These are phyloP conservation scores for Fusarium sp. DNA, from an alignment of 2,329 filamentous ascomycete species.

Conservation along the genomic window DNA sequence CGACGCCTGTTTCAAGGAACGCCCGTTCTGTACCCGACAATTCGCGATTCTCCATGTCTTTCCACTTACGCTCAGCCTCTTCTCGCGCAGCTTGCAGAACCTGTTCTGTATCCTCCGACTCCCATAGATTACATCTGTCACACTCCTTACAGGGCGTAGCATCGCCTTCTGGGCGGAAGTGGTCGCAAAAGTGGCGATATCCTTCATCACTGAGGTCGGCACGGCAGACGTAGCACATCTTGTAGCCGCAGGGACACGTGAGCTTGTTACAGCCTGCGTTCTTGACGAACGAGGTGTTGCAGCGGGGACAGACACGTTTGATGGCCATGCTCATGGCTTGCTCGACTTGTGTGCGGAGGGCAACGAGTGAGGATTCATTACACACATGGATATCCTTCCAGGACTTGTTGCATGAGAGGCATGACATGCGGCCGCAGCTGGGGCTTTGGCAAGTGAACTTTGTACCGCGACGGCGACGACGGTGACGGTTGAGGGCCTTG, in stretches of 20 bases:
- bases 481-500: conserved; percentile 72
- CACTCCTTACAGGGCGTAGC: conserved; percentile 79
- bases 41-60: conserved; percentile 69
- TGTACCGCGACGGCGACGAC: conserved; percentile 76
- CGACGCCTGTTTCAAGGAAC: conserved; percentile 67
- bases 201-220: conserved; percentile 79
- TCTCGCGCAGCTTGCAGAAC: conserved; percentile 76
- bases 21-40: conserved; percentile 66
- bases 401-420: conserved; percentile 81
- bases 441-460: conserved; percentile 82
- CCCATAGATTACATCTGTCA: conserved; percentile 81
- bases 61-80: conserved; percentile 78
- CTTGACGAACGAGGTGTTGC: conserved; percentile 93
- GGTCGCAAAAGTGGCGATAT: conserved; percentile 95
- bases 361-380: conserved; percentile 83
- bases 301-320: conserved; percentile 93
- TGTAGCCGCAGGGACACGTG: conserved; percentile 93
- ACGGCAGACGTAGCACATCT: conserved; percentile 98
- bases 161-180: conserved; percentile 87
- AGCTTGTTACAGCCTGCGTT: conserved; percentile 96
- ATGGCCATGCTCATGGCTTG: conserved; percentile 92
- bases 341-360: conserved; percentile 89
- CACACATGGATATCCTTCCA: conserved; percentile 93
- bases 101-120: conserved; percentile 77
- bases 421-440: conserved; percentile 76